Conservation (phyloP, 2,329 filamentous ascomycete species). For the Ophiocordyceps unilateralis region DNA sequence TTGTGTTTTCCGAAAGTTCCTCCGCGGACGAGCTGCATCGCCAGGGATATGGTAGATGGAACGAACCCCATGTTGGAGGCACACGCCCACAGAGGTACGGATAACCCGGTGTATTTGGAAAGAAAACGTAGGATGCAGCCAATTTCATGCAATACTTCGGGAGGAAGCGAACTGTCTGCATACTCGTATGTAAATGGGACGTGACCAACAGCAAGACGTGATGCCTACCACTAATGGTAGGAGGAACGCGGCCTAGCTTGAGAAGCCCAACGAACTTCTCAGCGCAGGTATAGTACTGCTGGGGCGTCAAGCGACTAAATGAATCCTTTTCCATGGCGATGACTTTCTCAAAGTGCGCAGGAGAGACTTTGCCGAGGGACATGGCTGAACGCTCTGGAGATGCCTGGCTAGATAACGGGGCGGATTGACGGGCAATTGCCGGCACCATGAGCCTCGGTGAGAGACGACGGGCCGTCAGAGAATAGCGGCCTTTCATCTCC, state of each 20-base stretch:
- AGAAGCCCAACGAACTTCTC: slow-evolving; percentile 8
- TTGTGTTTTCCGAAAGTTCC: slow-evolving; percentile 7
- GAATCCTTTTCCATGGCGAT: slow-evolving; percentile 4
- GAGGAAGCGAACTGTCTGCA: slow-evolving; percentile 7
- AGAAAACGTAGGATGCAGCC: slow-evolving; percentile 11
- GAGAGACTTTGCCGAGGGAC: slow-evolving; percentile 8
- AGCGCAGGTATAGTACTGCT: slow-evolving; percentile 9
- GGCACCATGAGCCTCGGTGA: background rate
- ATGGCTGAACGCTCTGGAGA: slow-evolving; percentile 1
- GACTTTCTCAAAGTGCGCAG: slow-evolving; percentile 6
- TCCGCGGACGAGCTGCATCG: slow-evolving; percentile 6
- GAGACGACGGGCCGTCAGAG: background rate
- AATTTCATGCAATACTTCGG: slow-evolving; percentile 9
- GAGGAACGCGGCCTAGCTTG: slow-evolving; percentile 7
- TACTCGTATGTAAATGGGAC: background rate
- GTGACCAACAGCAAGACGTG: background rate
- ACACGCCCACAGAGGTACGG: slow-evolving; percentile 11
- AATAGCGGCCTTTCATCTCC: background rate
- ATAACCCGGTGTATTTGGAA: slow-evolving; percentile 4
- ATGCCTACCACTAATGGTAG: slow-evolving; percentile 8
- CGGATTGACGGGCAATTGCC: background rate
- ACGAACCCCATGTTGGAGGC: slow-evolving; percentile 14
- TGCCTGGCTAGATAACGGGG: background rate
- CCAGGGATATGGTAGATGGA: slow-evolving; percentile 13
- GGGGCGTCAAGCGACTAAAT: slow-evolving; percentile 6